Evolutionary conservation across 2,329 filamentous ascomycete genomes (phyloP).

Genomic region (Scopulariopsis brevicaulis): DNA sequence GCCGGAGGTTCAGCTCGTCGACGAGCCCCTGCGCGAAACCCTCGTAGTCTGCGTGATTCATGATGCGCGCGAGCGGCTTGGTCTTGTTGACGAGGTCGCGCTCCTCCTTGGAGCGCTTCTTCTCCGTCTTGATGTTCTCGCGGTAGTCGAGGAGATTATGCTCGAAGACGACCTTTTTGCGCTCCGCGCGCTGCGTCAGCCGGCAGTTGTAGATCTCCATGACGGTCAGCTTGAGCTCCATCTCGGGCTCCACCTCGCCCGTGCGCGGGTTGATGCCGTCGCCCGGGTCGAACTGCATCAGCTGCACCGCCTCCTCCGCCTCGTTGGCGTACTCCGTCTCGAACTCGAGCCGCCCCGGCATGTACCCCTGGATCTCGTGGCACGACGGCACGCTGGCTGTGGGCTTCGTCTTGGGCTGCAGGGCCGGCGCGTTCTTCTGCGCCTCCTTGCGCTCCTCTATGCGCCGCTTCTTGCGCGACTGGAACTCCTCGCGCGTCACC

Average conservation of each 20-base stretch:
- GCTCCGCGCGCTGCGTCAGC: conserved; percentile 78
- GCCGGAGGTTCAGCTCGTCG: conserved; percentile 81
- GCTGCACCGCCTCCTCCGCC: conserved; percentile 92
- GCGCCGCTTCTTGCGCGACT: conserved; percentile 79
- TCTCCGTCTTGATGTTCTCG: conserved; percentile 80
- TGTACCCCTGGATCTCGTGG: conserved; percentile 97
- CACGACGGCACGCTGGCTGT: conserved; percentile 92
- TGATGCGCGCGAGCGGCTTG: conserved; percentile 93
- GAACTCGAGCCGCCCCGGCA: conserved; percentile 94
- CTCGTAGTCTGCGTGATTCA: conserved; percentile 88
- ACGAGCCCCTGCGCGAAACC: conserved; percentile 74
- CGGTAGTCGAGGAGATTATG: conserved; percentile 88
- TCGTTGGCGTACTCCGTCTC: conserved; percentile 98
- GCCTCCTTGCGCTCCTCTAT: conserved; percentile 88
- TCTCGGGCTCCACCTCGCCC: conserved; percentile 83
- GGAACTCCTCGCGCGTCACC: conserved; percentile 85
- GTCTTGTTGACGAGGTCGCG: conserved; percentile 82
- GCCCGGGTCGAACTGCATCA: conserved; percentile 96
- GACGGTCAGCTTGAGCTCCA: conserved; percentile 93
- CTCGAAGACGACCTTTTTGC: conserved; percentile 95
- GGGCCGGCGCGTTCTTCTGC: conserved; percentile 70
- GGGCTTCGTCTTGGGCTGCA: conserved; percentile 88
- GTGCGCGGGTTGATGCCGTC: conserved; percentile 81
- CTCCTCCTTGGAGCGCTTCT: conserved; percentile 94
- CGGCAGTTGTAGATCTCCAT: conserved; percentile 98